These are phyloP conservation scores for Podospora bellae-mahoneyi DNA, from an alignment of 495 filamentous ascomycete species.

Conservation along the genomic window DNA sequence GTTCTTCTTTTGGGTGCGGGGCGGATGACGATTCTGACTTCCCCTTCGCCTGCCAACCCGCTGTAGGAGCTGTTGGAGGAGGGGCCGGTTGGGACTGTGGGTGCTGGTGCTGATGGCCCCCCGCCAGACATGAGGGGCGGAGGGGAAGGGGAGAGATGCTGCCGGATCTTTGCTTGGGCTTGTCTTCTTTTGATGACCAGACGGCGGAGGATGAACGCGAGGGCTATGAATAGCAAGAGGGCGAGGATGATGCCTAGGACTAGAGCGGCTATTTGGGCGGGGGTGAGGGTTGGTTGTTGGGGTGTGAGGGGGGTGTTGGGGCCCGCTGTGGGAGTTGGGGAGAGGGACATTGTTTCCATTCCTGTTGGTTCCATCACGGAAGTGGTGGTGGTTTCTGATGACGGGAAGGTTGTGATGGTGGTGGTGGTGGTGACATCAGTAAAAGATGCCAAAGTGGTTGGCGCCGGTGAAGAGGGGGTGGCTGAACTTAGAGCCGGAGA, in stretches of 20 bases:
- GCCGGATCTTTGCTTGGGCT: slow-evolving; percentile 19
- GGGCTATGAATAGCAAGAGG: slow-evolving; percentile 25
- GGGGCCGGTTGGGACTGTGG: slow-evolving; percentile 12
- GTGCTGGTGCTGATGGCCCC: background rate
- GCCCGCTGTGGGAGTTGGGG: slow-evolving; percentile 5
- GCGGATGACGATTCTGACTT: slow-evolving; percentile 33
- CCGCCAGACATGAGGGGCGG: slow-evolving; percentile 3
- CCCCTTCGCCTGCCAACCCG: slow-evolving; percentile 24
- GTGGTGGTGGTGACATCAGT: slow-evolving; percentile 7
- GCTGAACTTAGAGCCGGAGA: background rate
- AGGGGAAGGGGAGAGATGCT: slow-evolving; percentile 19
- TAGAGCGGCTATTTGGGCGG: slow-evolving; percentile 27
- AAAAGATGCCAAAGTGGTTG: slow-evolving; percentile 2
- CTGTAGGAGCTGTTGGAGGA: background rate
- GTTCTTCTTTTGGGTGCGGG: slow-evolving; percentile 18
- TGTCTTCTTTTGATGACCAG: slow-evolving; percentile 20
- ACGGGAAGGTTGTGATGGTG: slow-evolving; percentile 4
- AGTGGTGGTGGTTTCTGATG: slow-evolving; percentile 1
- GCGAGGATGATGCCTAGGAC: slow-evolving; percentile 22
- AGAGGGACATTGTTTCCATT: slow-evolving; percentile 7
- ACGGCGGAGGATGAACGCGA: slow-evolving; percentile 30
- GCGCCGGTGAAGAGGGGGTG: background rate
- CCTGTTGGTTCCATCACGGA: background rate
- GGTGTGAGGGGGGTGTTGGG: background rate
- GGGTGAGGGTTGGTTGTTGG: slow-evolving; percentile 8